phyloP scores from a whole-genome alignment of 2,329 filamentous ascomycete species.

The Clarireedia monteithiana region DNA sequence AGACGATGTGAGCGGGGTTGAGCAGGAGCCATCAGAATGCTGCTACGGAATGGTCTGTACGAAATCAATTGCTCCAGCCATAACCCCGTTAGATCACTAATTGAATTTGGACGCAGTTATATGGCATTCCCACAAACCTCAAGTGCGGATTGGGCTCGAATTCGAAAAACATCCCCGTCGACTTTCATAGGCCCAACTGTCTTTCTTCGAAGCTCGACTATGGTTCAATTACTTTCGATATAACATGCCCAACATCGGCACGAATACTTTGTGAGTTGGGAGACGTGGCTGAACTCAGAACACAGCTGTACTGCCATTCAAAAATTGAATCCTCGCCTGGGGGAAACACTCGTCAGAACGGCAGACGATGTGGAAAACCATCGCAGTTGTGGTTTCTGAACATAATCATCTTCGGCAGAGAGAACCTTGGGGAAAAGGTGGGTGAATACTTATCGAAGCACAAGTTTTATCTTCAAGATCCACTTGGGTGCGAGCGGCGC shows the following conservation, averaged over 20 bases:
- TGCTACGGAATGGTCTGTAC: too few relatives aligned
- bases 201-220: not conserved
- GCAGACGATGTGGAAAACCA: not conserved
- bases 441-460: constrained; percentile 9
- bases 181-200: not conserved
- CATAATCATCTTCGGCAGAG: constrained; percentile 10
- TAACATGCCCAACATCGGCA: not conserved
- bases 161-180: constrained; percentile 1
- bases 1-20: too few relatives aligned
- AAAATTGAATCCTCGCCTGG: not conserved
- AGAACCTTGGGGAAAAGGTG: constrained; percentile 1
- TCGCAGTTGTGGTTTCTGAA: constrained; percentile 7
- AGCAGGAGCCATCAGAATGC: too few relatives aligned
- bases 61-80: too few relatives aligned
- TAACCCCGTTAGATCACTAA: too few relatives aligned
- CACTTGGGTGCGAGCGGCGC: constrained; percentile 4
- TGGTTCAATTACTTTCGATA: constrained; percentile 1
- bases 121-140: too few relatives aligned
- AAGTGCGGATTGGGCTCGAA: not conserved
- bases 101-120: too few relatives aligned
- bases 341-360: not conserved
- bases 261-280: constrained; percentile 6
- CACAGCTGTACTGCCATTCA: constrained; percentile 11
- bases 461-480: constrained; percentile 14
- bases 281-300: constrained; percentile 3